Evolutionary conservation across 768 basidiomycete species (phyloP), one percentile per base, ranked within the genome.

Genomic region (Hericium rajendrae): DNA sequence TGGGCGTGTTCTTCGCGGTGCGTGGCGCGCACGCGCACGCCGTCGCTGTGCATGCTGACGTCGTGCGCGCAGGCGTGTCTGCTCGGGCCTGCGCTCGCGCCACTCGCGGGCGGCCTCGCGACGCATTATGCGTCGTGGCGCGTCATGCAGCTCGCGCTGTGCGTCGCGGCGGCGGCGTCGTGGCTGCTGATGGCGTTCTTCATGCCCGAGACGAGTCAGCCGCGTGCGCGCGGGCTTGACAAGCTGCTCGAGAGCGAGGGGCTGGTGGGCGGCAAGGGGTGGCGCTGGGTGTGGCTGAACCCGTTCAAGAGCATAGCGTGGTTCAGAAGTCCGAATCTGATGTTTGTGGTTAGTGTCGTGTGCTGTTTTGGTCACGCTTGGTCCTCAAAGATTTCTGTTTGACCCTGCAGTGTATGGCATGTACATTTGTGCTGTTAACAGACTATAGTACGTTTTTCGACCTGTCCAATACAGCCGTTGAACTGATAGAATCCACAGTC

Each of bases 171-270:
- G 2, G 39, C 78, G 0, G 13, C 74, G 0, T 70, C 73, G 1
- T 71, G 80, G 38, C 6, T 76, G 6, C 59, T 71, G 5, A 71
- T 86, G 37, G 51, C 65, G 1, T 43, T 76, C 2, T 75, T 74
- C 53, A 75, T 86, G n/a, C 86, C 85, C 0, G 86, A 88, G 62
- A 88, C 86, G 2, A 79, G 77, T 51, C 82, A 84, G 62, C 85
- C 85, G 0, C 78, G 81, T 6, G 64, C 76, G 0, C 71, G 76
- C 40, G 80, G 83, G 0, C 71, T 84, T 1, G 83, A 84, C 54
- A 80, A 80, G 58, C 41, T 58, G 6, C 56, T 57, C 10, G 32
- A 32, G 32, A 32, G 32, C 32, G 32, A 32, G 32, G 32, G 32
- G 32, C 32, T 32, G 32, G 8, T 8, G 32, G 32, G 32, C 6